Evolutionary conservation across 2,329 filamentous ascomycete species (phyloP).

Genomic region (Pseudogymnoascus sp.): DNA sequence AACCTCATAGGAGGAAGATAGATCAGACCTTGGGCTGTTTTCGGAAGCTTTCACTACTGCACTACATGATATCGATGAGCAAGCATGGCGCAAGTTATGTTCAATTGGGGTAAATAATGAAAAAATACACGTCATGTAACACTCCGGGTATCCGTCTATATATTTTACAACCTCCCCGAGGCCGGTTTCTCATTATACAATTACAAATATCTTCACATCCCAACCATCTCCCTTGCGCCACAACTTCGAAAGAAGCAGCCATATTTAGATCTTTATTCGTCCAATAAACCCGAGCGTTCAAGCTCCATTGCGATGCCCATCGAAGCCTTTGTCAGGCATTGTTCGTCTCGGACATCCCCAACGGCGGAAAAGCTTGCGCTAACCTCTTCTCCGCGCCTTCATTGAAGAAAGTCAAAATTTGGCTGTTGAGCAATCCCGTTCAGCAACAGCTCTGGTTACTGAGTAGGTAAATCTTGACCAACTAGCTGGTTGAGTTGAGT

Average conservation of each 20-base stretch:
- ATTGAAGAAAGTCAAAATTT: neutral
- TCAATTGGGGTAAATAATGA: neutral
- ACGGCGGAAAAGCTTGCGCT: neutral
- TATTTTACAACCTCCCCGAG: neutral
- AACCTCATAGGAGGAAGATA: constrained; percentile 7
- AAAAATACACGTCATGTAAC: neutral
- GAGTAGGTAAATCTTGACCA: neutral
- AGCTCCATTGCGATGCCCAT: neutral
- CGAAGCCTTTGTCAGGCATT: neutral
- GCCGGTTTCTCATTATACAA: neutral
- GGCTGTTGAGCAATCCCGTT: neutral
- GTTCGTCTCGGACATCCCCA: neutral
- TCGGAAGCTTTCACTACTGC: no score
- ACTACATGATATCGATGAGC: neutral
- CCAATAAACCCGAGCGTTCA: neutral
- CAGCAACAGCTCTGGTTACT: neutral
- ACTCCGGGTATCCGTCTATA: neutral
- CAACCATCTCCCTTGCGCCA: neutral
- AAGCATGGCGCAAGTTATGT: neutral
- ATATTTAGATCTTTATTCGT: neutral
- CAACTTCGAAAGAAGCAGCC: neutral
- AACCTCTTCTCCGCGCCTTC: neutral
- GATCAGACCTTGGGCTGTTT: neutral
- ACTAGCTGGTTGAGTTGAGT: neutral
- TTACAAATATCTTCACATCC: neutral